Conservation (phyloP, 176 grass and related monocot species). For the Puya raimondii region DNA sequence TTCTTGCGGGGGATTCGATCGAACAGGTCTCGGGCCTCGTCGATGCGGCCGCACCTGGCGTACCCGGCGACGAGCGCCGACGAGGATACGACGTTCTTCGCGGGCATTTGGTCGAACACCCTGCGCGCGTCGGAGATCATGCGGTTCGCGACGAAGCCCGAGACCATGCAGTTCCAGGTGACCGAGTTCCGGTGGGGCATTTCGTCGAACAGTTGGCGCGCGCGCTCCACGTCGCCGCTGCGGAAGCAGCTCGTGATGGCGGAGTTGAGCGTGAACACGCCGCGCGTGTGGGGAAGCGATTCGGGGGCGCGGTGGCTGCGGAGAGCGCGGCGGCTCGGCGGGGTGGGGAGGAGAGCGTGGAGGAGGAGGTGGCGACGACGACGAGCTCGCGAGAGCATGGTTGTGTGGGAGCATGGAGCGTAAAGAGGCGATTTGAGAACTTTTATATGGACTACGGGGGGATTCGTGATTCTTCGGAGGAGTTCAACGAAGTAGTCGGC, state of each 20-base stretch:
- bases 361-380: no score
- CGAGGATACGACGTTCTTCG: conserved; percentile 43
- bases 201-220: conserved; percentile 39
- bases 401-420: no score
- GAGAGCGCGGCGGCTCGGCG: no score
- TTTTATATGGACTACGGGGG: no score
- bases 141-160: conserved; percentile 31
- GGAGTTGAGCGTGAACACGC: conserved; percentile 34
- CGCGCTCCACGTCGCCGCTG: conserved; percentile 29
- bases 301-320: neutral
- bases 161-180: conserved; percentile 55
- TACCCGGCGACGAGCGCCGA: conserved; percentile 39
- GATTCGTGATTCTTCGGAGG: no score
- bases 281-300: neutral
- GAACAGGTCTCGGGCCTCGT: conserved; percentile 44
- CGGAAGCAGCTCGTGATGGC: conserved; percentile 31
- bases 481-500: no score
- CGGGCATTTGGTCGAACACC: conserved; percentile 49
- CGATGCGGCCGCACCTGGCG: conserved; percentile 28
- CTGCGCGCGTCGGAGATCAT: conserved; percentile 36
- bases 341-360: no score
- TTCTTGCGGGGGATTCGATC: conserved; percentile 37
- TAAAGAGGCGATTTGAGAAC: no score
- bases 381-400: no score
- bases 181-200: conserved; percentile 45